A percentile compares a stretch with the other conserved stretches of the same genome.
These are phyloP conservation scores for Pyricularia sp. DNA, from an alignment of 2,329 filamentous ascomycete species.

Conservation along the genomic window DNA sequence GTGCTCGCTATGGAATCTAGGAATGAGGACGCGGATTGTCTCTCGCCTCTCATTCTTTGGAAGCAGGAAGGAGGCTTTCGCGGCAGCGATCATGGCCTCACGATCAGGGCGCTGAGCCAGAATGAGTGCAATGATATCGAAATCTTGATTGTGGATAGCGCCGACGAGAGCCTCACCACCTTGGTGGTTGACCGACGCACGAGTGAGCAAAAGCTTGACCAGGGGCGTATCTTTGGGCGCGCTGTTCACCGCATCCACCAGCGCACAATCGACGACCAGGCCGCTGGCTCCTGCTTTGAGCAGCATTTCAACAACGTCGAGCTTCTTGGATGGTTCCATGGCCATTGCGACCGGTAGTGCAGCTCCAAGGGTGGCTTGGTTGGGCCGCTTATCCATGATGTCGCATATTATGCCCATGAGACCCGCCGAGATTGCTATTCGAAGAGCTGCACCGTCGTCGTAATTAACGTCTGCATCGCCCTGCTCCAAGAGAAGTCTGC, in stretches of 20 bases:
- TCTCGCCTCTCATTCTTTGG: constrained; percentile 6
- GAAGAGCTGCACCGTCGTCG: constrained; percentile 12
- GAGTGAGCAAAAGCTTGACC: constrained; percentile 11
- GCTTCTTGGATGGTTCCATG: constrained; percentile 7
- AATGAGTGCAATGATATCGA: constrained; percentile 11
- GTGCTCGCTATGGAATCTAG: constrained; percentile 11
- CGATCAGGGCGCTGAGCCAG: constrained; percentile 11
- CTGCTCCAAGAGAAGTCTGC: constrained; percentile 12
- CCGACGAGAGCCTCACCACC: constrained; percentile 14
- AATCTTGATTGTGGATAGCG: constrained; percentile 11
- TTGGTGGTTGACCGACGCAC: constrained; percentile 14
- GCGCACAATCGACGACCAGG: constrained; percentile 11
- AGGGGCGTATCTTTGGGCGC: constrained; percentile 10
- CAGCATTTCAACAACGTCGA: constrained; percentile 10
- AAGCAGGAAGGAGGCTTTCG: constrained; percentile 10
- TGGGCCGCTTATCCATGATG: constrained; percentile 12
- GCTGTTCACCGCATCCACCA: constrained; percentile 12
- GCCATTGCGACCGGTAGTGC: constrained; percentile 13
- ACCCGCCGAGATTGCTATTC: constrained; percentile 10
- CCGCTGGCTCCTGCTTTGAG: constrained; percentile 11
- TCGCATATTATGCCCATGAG: constrained; percentile 9
- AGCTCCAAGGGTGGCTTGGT: constrained; percentile 11
- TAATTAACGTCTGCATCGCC: constrained; percentile 13
- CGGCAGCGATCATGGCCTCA: constrained; percentile 11
- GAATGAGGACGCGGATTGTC: constrained; percentile 9